Evolutionary conservation across 2,329 filamentous ascomycete species (phyloP).

Genomic region (Zymoseptoria brevis): DNA sequence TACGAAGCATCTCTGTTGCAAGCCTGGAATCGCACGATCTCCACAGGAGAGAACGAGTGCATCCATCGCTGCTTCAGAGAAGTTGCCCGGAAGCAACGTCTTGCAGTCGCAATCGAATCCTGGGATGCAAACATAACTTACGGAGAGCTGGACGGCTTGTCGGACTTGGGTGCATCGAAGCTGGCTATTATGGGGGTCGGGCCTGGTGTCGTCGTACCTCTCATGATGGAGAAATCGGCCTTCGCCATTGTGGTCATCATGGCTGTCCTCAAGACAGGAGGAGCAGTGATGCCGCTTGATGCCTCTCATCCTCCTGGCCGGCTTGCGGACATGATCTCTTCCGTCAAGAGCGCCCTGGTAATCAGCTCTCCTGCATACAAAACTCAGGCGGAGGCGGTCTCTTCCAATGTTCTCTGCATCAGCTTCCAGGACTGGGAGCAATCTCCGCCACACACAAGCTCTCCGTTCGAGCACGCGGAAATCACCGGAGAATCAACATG

Average conservation of each 20-base stretch:
- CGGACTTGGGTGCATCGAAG: neutral
- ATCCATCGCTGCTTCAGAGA: neutral
- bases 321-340: slow-evolving; percentile 19
- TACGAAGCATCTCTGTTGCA: neutral
- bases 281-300: slow-evolving; percentile 22
- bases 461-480: neutral
- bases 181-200: slow-evolving; percentile 3
- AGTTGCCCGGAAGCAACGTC: neutral
- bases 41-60: neutral
- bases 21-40: neutral
- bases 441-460: neutral
- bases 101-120: slow-evolving; percentile 1
- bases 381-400: neutral
- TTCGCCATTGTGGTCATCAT: slow-evolving; percentile 20
- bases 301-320: slow-evolving; percentile 18
- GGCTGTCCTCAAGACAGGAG: slow-evolving; percentile 26
- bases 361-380: neutral
- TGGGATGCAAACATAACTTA: slow-evolving; percentile 25
- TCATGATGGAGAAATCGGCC: slow-evolving; percentile 24
- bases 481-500: neutral
- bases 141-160: slow-evolving; percentile 6
- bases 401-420: neutral
- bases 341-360: neutral
- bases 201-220: slow-evolving; percentile 12
- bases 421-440: neutral